phyloP scores from a whole-genome alignment of 768 basidiomycete genomes.

The Tulasnella sp. region DNA sequence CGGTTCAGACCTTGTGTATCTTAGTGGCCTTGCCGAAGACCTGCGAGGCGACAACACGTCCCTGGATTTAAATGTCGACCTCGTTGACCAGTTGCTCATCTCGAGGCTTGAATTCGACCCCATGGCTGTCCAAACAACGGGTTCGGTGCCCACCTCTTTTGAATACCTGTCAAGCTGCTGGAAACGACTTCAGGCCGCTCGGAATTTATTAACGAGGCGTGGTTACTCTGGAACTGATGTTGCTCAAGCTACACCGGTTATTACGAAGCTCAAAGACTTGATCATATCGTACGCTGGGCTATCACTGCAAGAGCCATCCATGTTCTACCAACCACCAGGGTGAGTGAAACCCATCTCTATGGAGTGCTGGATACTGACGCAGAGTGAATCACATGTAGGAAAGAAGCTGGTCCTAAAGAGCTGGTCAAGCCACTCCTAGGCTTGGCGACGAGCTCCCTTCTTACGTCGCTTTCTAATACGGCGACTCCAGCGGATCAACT shows the following conservation, averaged over 20 bases:
- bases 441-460: slow-evolving; percentile 63
- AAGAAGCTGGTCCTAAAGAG: slow-evolving; percentile 70
- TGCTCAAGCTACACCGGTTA: slow-evolving; percentile 55
- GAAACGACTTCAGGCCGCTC: slow-evolving; percentile 71
- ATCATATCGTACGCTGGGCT: slow-evolving; percentile 87
- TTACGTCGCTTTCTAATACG: slow-evolving; percentile 44
- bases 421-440: slow-evolving; percentile 78
- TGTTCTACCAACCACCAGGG: slow-evolving; percentile 89
- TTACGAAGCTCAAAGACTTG: slow-evolving; percentile 76
- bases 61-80: slow-evolving; percentile 51
- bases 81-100: slow-evolving; percentile 77
- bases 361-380: background rate
- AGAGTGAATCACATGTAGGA: slow-evolving; percentile 43
- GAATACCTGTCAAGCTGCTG: slow-evolving; percentile 90
- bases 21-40: slow-evolving; percentile 71
- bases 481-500: slow-evolving; percentile 52
- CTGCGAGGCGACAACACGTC: slow-evolving; percentile 54
- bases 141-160: slow-evolving; percentile 66
- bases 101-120: slow-evolving; percentile 81
- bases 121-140: slow-evolving; percentile 33
- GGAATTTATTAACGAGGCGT: slow-evolving; percentile 59
- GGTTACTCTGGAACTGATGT: slow-evolving; percentile 62
- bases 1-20: slow-evolving; percentile 72
- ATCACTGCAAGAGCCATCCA: slow-evolving; percentile 83
- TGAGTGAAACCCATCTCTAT: slow-evolving; percentile 40